Base-by-base conservation (phyloP, 495 filamentous ascomycete species). In the Parathielavia hyrcaniae region DNA sequence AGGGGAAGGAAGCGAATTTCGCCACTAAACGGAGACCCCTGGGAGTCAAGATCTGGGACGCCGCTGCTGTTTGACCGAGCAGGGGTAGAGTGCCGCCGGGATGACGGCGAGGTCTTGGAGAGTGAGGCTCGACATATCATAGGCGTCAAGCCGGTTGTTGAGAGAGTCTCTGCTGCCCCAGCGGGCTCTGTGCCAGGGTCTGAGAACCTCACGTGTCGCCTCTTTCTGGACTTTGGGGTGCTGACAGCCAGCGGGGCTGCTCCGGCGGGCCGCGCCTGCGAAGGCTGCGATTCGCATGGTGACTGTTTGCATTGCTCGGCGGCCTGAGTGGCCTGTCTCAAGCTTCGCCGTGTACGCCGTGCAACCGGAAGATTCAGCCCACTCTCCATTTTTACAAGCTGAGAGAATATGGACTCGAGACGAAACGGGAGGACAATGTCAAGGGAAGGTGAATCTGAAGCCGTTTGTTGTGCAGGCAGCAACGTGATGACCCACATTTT, bases 61-160 rank as follows among this genome's bases (percentile, higher is more conserved):
- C 64, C 55, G 72, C 70, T 57, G 69, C 70, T 48, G 70, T 69
- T 54, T 19, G 61, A 26, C 8, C 67, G 46, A 7, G 55, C 45
- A 16, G 73, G 71, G 14, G 74, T 72, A 19, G 77, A 75, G 40
- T 76, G 75, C 16, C 76, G 67, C 40, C 75, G 75, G 35, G 73
- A 74, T 55, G 67, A 78, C 0, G 73, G 75, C 16, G 72, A 75
- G n/a, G 72, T 61, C 12, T 61, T 62, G 23, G 63, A 61, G 36
- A 86, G 75, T 0, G 78, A 82, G 1, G 86, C 79, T 17, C 83
- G 81, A 12, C 72, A 71, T 53, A 90, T 72, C 51, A 85, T 79
- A 1, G 86, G 87, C 3, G 87, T 90, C 22, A 91, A 68, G 14
- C 86, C 86, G 0, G 86, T 88, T 2, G 84, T 80, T 69, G 65